phyloP scores from a whole-genome alignment of 73 alveolate genomes.

The Tetrahymena elliotti region DNA sequence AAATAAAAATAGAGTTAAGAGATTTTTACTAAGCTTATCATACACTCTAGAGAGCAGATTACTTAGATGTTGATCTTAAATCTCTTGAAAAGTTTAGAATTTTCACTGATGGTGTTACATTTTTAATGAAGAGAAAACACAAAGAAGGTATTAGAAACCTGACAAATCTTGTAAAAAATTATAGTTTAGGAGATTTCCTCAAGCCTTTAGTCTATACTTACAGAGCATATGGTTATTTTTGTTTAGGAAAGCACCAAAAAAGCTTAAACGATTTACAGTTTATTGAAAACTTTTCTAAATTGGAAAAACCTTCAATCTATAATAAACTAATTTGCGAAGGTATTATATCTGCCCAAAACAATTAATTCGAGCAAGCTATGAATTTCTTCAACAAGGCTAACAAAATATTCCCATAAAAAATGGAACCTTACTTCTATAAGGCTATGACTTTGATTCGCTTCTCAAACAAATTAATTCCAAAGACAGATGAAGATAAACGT shows the following conservation, averaged over 20 bases:
- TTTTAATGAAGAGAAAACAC: constrained; percentile 69
- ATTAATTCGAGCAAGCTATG: constrained; percentile 14
- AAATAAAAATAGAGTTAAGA: constrained; percentile 60
- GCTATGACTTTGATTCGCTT: constrained; percentile 39
- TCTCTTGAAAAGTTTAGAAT: constrained; percentile 45
- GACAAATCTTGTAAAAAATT: constrained; percentile 37
- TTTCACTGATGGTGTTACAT: constrained; percentile 74
- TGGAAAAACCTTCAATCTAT: constrained; percentile 54
- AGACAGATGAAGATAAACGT: constrained; percentile 16
- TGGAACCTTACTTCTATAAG: constrained; percentile 38
- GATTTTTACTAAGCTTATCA: constrained; percentile 78
- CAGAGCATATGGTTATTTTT: constrained; percentile 77
- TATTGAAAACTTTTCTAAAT: constrained; percentile 18
- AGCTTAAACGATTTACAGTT: constrained; percentile 49
- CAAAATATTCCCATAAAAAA: constrained; percentile 34
- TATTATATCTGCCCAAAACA: constrained; percentile 6
- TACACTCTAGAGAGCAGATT: constrained; percentile 59
- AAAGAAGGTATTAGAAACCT: constrained; percentile 64
- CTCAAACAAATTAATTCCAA: constrained; percentile 21
- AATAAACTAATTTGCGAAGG: constrained; percentile 57
- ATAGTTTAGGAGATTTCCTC: constrained; percentile 33
- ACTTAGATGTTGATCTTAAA: constrained; percentile 47
- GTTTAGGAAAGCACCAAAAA: constrained; percentile 57
- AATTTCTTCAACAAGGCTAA: constrained; percentile 33
- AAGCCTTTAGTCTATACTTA: constrained; percentile 54